Evolutionary conservation across 2,329 filamentous ascomycete genomes (phyloP).

Genomic region (Magnaporthiopsis rhizophila): DNA sequence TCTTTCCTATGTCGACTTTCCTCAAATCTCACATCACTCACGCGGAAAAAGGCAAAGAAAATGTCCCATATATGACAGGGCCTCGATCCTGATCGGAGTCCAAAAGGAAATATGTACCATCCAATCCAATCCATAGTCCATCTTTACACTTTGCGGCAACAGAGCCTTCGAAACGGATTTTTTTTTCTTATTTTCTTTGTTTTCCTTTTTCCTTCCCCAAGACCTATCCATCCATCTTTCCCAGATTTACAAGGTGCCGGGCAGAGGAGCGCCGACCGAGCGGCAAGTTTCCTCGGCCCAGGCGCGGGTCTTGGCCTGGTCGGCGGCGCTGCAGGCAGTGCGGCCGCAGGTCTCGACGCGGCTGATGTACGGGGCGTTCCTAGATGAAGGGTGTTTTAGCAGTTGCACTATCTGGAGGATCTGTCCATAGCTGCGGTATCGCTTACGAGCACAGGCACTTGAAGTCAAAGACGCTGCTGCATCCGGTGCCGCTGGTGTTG

Average conservation of each 20-base stretch:
- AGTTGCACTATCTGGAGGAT: background rate
- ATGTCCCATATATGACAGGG: background rate
- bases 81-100: background rate
- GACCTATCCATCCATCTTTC: background rate
- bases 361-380: background rate
- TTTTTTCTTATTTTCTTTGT: too few species aligned
- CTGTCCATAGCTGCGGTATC: background rate
- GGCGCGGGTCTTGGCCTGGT: constrained; percentile 5
- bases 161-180: background rate
- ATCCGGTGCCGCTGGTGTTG: constrained; percentile 1
- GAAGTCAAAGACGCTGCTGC: constrained; percentile 7
- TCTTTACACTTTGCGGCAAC: background rate
- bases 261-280: constrained; percentile 6
- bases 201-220: background rate
- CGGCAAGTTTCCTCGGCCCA: constrained; percentile 3
- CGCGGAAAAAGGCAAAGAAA: background rate
- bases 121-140: background rate
- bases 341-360: background rate
- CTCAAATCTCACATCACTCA: too few species aligned
- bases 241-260: background rate
- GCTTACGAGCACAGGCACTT: constrained; percentile 6
- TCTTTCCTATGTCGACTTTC: too few species aligned
- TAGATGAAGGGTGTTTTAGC: background rate
- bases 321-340: constrained; percentile 3
- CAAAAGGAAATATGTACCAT: background rate